Percentiles rank a stretch among this genome's conserved stretches.
Conservation (phyloP, 1,284 basidiomycete genomes). For the Fomitopsis pinicola region DNA sequence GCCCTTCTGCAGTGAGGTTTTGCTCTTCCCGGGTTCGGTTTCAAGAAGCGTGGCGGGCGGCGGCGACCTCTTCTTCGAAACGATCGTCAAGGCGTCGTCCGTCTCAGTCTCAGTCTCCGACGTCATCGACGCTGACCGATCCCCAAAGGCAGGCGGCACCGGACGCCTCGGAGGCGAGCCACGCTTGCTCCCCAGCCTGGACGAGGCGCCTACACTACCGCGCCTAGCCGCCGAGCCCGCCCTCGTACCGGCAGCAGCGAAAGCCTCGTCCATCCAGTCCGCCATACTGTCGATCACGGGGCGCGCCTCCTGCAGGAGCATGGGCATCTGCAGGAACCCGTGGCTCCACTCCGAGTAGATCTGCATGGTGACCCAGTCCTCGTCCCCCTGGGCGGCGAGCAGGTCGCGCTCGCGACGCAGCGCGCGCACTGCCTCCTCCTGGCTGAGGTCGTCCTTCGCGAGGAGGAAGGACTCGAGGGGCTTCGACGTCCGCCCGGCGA, state of each 20-base stretch:
- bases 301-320: conserved; percentile 79
- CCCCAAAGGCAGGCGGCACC: conserved; percentile 13
- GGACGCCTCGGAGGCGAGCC: not conserved
- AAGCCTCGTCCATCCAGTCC: conserved; percentile 88
- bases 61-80: conserved; percentile 53
- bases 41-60: conserved; percentile 23
- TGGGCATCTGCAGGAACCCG: conserved; percentile 93
- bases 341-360: conserved; percentile 91
- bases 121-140: conserved; percentile 24
- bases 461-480: conserved; percentile 54
- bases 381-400: conserved; percentile 69
- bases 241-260: conserved; percentile 33
- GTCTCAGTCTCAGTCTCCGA: conserved; percentile 50
- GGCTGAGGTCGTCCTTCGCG: conserved; percentile 27
- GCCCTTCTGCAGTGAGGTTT: not conserved
- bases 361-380: conserved; percentile 94
- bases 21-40: conserved; percentile 7
- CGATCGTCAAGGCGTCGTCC: conserved; percentile 68
- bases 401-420: conserved; percentile 55
- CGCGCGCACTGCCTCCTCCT: conserved; percentile 33
- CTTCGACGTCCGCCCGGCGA: conserved; percentile 52
- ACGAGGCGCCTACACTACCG: not conserved
- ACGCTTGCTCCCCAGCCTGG: conserved; percentile 1
- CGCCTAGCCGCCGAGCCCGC: conserved; percentile 5
- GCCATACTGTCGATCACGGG: conserved; percentile 84